Conservation (phyloP, 2,329 filamentous ascomycete species). For the Lasiodiplodia citricola region DNA sequence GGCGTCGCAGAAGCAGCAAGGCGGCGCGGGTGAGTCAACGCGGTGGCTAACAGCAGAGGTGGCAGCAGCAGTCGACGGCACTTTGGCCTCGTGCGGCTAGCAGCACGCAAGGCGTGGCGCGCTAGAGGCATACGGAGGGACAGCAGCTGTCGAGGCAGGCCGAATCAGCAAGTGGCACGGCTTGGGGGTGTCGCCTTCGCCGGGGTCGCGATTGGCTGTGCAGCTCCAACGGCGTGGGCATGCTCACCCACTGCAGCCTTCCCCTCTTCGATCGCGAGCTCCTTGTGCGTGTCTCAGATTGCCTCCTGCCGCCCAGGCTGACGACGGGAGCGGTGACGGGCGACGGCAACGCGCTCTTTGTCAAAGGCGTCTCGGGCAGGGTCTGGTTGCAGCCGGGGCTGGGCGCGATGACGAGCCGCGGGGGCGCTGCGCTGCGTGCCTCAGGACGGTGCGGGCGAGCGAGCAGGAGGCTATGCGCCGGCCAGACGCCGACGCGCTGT, state of each 20-base stretch:
- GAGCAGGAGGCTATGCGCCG: background rate
- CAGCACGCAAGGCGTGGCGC: constrained; percentile 23
- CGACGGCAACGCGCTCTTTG: constrained; percentile 1
- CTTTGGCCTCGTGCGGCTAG: constrained; percentile 27
- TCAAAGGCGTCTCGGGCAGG: constrained; percentile 4
- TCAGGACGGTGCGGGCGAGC: constrained; percentile 1
- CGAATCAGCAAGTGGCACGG: constrained; percentile 30
- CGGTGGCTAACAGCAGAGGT: constrained; percentile 9
- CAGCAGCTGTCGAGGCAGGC: constrained; percentile 24
- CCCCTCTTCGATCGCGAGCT: constrained; percentile 22
- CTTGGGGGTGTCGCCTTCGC: constrained; percentile 21
- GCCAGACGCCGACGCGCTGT: constrained; percentile 21
- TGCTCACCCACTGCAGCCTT: constrained; percentile 23
- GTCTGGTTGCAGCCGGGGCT: constrained; percentile 15
- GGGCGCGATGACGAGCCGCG: constrained; percentile 13
- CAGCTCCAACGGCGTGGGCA: constrained; percentile 27
- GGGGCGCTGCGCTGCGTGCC: background rate
- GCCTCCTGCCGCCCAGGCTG: constrained; percentile 21
- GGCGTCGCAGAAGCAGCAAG: constrained; percentile 12
- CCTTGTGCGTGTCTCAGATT: constrained; percentile 20
- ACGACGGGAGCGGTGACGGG: constrained; percentile 20
- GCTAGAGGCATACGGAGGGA: constrained; percentile 18
- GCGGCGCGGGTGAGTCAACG: constrained; percentile 20
- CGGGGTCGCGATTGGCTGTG: constrained; percentile 28
- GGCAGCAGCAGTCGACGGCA: constrained; percentile 8